Base-by-base conservation (phyloP, 2,329 filamentous ascomycete genomes). In the Fusarium temperatum region DNA sequence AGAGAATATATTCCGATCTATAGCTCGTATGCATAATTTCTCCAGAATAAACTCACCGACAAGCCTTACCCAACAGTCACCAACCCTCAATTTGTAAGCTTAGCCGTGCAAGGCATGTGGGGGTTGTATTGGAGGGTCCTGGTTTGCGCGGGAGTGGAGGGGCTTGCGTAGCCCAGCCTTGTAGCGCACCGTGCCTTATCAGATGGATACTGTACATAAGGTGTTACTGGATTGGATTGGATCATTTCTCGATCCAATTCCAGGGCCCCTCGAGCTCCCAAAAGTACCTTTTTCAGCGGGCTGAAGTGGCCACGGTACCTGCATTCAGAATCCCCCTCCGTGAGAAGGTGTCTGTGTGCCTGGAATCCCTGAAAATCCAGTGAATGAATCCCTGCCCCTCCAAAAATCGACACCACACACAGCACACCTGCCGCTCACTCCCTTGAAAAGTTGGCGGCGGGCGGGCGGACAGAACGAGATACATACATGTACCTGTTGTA, bases 81-180 rank as follows among this genome's bases (percentile, higher is more conserved):
- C 50, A 60, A 24, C 36, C 24, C 36, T 59, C 45, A 66, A 63
- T 45, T 45, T 68, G 51, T 73, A 61, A 74, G 70, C 61, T 74
- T 73, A 74, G 66, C 61, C 41, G 45, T 22, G 54, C 54, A 42
- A 70, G 59, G 47, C 13, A 57, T 73, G 70, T 72, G 71, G 71
- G 70, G 67, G 66, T 63, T 35, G 54, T 47, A 62, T 51, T 67
- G 35, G 70, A 74, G 55, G 57, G 67, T 60, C 71, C 66, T 68
- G 71, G 71, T 68, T 74, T 60, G 70, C 53, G 63, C 61, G 70
- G 70, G 70, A 73, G 63, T 65, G 70, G 70, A 73, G 55, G 66
- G 51, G 71, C 62, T 72, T 71, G 70, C 62, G 71, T 55, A 74
- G 63, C 72, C 68, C 67, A 73, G 67, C 72, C 71, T 68, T 75